Percentiles rank a stretch among this genome's conserved stretches.
phyloP scores from a whole-genome alignment of 805 yeast species.

The Blastobotrys chiropterorum region DNA sequence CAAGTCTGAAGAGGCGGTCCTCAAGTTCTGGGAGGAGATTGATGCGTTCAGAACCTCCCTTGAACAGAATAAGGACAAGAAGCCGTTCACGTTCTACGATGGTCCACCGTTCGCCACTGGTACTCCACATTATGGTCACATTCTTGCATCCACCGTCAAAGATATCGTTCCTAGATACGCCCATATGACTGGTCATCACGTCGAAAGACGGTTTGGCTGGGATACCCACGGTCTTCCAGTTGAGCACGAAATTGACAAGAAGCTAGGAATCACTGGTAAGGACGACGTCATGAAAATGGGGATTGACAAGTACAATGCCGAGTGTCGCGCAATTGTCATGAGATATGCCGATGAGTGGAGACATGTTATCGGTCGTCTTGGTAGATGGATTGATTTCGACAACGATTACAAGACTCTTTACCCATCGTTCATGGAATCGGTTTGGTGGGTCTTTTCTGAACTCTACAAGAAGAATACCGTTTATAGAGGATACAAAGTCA shows the following conservation, averaged over 20 bases:
- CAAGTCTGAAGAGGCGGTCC: constrained; percentile 78
- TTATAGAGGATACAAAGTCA: constrained; percentile 91
- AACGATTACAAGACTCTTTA: constrained; percentile 96
- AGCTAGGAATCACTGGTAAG: constrained; percentile 84
- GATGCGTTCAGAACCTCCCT: constrained; percentile 90
- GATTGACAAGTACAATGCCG: constrained; percentile 85
- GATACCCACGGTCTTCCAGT: constrained; percentile 99
- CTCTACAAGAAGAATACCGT: constrained; percentile 80
- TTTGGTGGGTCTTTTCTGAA: constrained; percentile 98
- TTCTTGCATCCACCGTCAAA: constrained; percentile 92
- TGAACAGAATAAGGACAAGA: constrained; percentile 76
- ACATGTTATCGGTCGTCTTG: constrained; percentile 84
- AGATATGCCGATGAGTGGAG: constrained; percentile 95
- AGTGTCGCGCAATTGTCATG: constrained; percentile 97
- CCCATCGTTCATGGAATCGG: constrained; percentile 95
- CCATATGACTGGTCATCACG: constrained; percentile 93
- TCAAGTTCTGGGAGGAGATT: constrained; percentile 78
- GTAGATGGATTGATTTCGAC: constrained; percentile 99
- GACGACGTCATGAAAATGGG: constrained; percentile 94
- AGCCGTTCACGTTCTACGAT: constrained; percentile 89
- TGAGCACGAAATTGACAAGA: constrained; percentile 98
- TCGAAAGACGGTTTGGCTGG: constrained; percentile 98
- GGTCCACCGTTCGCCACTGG: constrained; percentile 99
- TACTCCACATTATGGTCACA: constrained; percentile 98
- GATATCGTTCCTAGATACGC: constrained; percentile 98